Conservation (phyloP, 495 filamentous ascomycete genomes). For the Hypoxylon lienhwacheense region DNA sequence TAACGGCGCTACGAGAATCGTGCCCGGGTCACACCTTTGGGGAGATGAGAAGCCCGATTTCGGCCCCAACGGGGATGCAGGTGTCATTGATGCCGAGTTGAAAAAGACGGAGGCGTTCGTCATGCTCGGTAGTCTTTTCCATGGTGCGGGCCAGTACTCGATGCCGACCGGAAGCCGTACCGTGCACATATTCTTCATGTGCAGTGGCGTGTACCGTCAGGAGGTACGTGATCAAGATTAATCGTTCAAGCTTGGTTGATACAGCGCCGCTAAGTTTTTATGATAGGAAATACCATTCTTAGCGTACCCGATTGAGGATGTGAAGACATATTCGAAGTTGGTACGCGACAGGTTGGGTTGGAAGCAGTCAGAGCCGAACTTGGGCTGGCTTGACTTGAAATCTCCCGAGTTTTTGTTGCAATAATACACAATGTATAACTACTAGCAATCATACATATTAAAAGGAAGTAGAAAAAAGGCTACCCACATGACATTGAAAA, state of each 20-base stretch:
- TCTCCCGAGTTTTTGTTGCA: constrained; percentile 29
- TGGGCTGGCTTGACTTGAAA: constrained; percentile 43
- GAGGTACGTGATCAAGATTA: not conserved
- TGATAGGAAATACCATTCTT: constrained; percentile 40
- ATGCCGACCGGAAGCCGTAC: constrained; percentile 33
- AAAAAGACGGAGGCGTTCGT: constrained; percentile 33
- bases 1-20: constrained; percentile 42
- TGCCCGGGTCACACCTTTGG: constrained; percentile 38
- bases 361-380: constrained; percentile 38
- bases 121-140: constrained; percentile 36
- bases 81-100: constrained; percentile 29
- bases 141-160: constrained; percentile 33
- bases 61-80: constrained; percentile 11
- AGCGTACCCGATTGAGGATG: constrained; percentile 34
- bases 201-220: constrained; percentile 40
- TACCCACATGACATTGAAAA: too few species aligned
- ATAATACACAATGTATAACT: too few species aligned
- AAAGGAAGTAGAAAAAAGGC: too few species aligned
- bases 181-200: constrained; percentile 42
- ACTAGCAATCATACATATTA: too few species aligned
- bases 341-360: constrained; percentile 39
- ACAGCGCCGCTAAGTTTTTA: not conserved
- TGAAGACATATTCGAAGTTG: constrained; percentile 31
- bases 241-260: not conserved
- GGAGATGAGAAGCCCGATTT: constrained; percentile 24